Conservation (phyloP, 352 stramenopile genomes). For the Globisporangium acanthophoron region DNA sequence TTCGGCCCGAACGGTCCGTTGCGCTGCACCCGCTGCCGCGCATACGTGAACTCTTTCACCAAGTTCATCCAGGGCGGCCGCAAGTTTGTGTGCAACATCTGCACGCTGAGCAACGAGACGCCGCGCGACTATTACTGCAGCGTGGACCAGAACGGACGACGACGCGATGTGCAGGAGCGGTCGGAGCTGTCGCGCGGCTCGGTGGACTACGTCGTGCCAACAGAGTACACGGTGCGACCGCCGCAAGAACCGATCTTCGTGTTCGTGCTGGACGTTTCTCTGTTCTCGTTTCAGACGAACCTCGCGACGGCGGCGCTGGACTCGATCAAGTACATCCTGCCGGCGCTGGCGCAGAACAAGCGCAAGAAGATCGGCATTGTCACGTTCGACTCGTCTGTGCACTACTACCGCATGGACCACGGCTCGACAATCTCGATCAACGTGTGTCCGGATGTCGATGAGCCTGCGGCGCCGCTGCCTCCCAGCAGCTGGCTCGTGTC, state of each 20-base stretch:
- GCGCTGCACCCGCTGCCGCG: constrained; percentile 78
- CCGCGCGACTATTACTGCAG: constrained; percentile 85
- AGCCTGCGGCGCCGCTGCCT: constrained; percentile 66
- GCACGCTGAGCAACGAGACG: constrained; percentile 76
- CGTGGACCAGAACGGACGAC: constrained; percentile 80
- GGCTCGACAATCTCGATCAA: constrained; percentile 62
- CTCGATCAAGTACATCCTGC: constrained; percentile 75
- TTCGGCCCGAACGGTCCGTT: constrained; percentile 77
- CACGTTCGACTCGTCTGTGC: constrained; percentile 77
- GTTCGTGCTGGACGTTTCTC: constrained; percentile 84
- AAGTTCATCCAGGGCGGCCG: constrained; percentile 81
- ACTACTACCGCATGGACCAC: constrained; percentile 85
- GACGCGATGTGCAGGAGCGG: constrained; percentile 74
- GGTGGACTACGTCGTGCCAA: constrained; percentile 82
- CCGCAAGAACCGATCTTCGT: constrained; percentile 85
- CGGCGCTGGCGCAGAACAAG: constrained; percentile 69
- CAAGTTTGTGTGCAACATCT: constrained; percentile 90
- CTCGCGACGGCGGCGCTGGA: constrained; percentile 56
- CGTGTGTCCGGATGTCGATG: constrained; percentile 76
- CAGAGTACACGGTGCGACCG: constrained; percentile 76
- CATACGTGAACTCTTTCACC: constrained; percentile 87
- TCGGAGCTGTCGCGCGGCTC: constrained; percentile 76
- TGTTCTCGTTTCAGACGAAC: constrained; percentile 77
- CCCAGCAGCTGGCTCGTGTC: constrained; percentile 77
- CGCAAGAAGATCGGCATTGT: constrained; percentile 88